Evolutionary conservation across 495 filamentous ascomycete species (phyloP).

Genomic region (Penicillium waksmanii): DNA sequence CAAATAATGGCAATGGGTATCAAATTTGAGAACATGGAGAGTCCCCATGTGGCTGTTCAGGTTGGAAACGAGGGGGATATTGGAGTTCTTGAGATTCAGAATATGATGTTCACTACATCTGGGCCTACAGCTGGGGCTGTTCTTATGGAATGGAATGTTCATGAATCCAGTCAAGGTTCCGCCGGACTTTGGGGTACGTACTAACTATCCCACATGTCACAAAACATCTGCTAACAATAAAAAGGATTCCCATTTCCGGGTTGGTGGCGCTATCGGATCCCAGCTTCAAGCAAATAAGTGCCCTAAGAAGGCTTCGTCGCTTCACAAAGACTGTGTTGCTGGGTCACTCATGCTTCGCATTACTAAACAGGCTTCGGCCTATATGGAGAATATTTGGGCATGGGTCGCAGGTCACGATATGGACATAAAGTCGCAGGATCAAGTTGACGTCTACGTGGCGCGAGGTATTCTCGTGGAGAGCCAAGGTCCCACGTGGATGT

Average conservation of each 20-base stretch:
- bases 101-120: slow-evolving; percentile 72
- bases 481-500: slow-evolving; percentile 54
- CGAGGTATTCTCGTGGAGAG: slow-evolving; percentile 65
- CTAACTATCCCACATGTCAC: no score
- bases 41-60: no score
- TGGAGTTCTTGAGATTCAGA: slow-evolving; percentile 78
- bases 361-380: slow-evolving; percentile 48
- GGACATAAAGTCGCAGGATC: slow-evolving; percentile 53
- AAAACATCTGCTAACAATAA: no score
- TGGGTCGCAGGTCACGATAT: slow-evolving; percentile 73
- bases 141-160: slow-evolving; percentile 84
- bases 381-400: slow-evolving; percentile 66
- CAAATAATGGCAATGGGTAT: no score
- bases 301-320: slow-evolving; percentile 40
- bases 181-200: slow-evolving; percentile 65
- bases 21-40: no score
- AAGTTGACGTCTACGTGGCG: slow-evolving; percentile 66
- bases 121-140: slow-evolving; percentile 79
- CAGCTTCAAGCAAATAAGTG: slow-evolving; percentile 71
- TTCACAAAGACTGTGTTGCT: slow-evolving; percentile 58
- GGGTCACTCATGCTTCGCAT: slow-evolving; percentile 65
- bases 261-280: slow-evolving; percentile 75
- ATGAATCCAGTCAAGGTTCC: slow-evolving; percentile 58
- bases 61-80: slow-evolving; percentile 67
- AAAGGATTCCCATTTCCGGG: slow-evolving; percentile 71